Evolutionary conservation across 148 eudicot species (phyloP).

Genomic region (Amaranthus cruentus): DNA sequence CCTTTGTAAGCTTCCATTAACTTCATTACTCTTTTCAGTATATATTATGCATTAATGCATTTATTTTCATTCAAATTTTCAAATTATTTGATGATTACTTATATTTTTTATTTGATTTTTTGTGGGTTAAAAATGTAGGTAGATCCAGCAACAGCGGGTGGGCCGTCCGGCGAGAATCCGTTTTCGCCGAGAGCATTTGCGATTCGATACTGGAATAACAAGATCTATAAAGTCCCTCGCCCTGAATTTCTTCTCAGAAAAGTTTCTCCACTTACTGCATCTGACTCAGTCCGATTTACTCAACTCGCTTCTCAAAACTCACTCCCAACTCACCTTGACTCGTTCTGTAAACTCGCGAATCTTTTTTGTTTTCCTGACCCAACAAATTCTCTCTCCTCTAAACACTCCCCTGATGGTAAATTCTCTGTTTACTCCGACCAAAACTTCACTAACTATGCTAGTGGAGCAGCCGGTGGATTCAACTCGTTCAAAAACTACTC

Average conservation of each 20-base stretch:
- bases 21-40: too few relatives aligned
- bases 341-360: slow-evolving; percentile 60
- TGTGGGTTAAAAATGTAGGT: slow-evolving; percentile 30
- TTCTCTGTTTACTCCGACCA: slow-evolving; percentile 39
- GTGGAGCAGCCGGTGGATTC: slow-evolving; percentile 33
- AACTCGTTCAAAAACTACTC: slow-evolving; percentile 63
- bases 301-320: slow-evolving; percentile 55
- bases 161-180: slow-evolving; percentile 39
- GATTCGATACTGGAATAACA: slow-evolving; percentile 76
- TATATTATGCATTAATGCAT: too few relatives aligned
- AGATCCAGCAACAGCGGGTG: neutral
- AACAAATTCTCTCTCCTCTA: slow-evolving; percentile 30
- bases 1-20: slow-evolving; percentile 30
- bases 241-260: slow-evolving; percentile 56
- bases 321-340: slow-evolving; percentile 44
- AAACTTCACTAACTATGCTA: slow-evolving; percentile 79
- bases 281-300: slow-evolving; percentile 48
- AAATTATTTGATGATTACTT: neutral
- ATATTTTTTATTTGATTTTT: too few relatives aligned
- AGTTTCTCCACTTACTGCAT: slow-evolving; percentile 58
- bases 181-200: slow-evolving; percentile 59
- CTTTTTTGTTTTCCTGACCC: slow-evolving; percentile 64
- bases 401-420: slow-evolving; percentile 25
- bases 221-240: slow-evolving; percentile 66
- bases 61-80: too few relatives aligned